Percentiles rank a stretch among this genome's conserved stretches.
Evolutionary conservation across 805 yeast genomes (phyloP).

Genomic region (Brettanomyces anomalus): DNA sequence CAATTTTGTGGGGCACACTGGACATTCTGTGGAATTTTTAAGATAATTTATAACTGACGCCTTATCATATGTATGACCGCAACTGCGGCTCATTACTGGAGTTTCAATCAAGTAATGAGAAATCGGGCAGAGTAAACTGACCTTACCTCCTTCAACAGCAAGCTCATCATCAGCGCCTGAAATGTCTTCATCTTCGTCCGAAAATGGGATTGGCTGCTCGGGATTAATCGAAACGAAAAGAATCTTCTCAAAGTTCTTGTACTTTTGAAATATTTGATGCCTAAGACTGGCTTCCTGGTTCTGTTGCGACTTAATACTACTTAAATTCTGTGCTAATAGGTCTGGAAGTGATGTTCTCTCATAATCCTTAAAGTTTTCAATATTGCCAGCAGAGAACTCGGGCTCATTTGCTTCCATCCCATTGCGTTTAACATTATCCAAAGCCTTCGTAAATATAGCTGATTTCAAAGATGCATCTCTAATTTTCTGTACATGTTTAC

Average conservation of each 20-base stretch:
- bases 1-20: conserved; percentile 37
- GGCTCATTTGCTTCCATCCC: conserved; percentile 16
- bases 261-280: neutral
- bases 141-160: conserved; percentile 58
- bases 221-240: conserved; percentile 49
- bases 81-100: conserved; percentile 48
- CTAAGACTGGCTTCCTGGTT: neutral
- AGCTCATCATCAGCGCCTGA: conserved; percentile 49
- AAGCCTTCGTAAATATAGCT: conserved; percentile 8
- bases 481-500: conserved; percentile 4
- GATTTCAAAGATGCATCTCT: conserved; percentile 5
- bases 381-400: conserved; percentile 16
- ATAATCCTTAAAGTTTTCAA: neutral
- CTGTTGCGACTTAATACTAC: no score
- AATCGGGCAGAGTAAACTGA: conserved; percentile 63
- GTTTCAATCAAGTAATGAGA: conserved; percentile 40
- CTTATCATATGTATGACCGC: conserved; percentile 58
- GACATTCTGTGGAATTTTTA: conserved; percentile 35
- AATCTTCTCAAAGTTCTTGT: conserved; percentile 1
- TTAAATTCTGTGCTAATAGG: no score
- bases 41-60: conserved; percentile 32
- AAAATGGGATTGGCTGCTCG: conserved; percentile 48
- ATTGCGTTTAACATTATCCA: conserved; percentile 12
- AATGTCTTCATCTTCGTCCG: conserved; percentile 20
- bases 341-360: no score